Evolutionary conservation across 306 rosid species (phyloP).

Genomic region (Cicer judaicum): DNA sequence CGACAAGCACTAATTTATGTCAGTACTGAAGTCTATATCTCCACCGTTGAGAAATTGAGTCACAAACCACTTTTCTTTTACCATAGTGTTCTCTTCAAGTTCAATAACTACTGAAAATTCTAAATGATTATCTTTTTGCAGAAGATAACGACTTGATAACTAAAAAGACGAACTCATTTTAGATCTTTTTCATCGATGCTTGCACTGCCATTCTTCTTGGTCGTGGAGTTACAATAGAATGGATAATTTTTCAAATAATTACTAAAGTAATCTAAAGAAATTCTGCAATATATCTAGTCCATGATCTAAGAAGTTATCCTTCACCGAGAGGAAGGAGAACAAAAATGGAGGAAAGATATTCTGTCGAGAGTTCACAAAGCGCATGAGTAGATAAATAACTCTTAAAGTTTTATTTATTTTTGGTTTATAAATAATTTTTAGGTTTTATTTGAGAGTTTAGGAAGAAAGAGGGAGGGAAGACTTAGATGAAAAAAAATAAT

Average conservation of each 20-base stretch:
- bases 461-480: too few relatives aligned
- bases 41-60: constrained; percentile 30
- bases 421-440: too few relatives aligned
- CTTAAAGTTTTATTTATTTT: too few relatives aligned
- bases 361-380: too few relatives aligned
- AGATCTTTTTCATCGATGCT: background rate
- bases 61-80: constrained; percentile 83
- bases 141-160: constrained; percentile 64
- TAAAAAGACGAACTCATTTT: background rate
- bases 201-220: constrained; percentile 8
- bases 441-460: too few relatives aligned
- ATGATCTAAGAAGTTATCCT: too few relatives aligned
- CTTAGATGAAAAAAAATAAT: too few relatives aligned
- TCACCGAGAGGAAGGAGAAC: too few relatives aligned
- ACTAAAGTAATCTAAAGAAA: background rate
- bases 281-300: too few relatives aligned
- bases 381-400: too few relatives aligned
- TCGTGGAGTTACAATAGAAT: background rate
- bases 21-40: constrained; percentile 12
- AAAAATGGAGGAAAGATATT: too few relatives aligned
- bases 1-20: background rate
- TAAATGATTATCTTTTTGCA: constrained; percentile 68
- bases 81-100: constrained; percentile 73
- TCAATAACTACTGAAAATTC: constrained; percentile 75
- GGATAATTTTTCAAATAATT: background rate